Evolutionary conservation across 805 yeast species (phyloP).

Genomic region (Yamadazyma scolyti): DNA sequence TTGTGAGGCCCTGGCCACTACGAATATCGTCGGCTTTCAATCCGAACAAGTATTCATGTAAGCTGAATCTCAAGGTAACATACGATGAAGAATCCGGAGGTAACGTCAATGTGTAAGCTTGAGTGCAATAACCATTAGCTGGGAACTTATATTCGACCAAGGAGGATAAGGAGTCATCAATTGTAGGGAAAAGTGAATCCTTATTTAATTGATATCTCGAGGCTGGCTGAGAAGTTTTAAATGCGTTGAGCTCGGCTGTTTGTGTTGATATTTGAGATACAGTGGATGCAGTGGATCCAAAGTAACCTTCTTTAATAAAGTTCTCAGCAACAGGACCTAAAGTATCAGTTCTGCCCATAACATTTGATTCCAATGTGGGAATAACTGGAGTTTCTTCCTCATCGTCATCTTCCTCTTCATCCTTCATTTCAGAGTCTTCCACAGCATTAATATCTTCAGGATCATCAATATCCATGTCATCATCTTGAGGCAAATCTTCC

Average conservation of each 20-base stretch:
- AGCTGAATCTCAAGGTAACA: slow-evolving; percentile 29
- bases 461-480: slow-evolving; percentile 7
- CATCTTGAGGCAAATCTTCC: slow-evolving; percentile 11
- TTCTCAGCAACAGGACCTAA: slow-evolving; percentile 25
- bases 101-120: slow-evolving; percentile 33
- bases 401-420: slow-evolving; percentile 5
- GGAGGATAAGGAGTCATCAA: slow-evolving; percentile 21
- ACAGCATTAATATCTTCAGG: slow-evolving; percentile 12
- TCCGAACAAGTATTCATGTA: slow-evolving; percentile 30
- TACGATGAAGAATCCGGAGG: slow-evolving; percentile 35
- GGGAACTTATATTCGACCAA: slow-evolving; percentile 37
- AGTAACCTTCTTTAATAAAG: slow-evolving; percentile 32
- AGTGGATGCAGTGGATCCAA: slow-evolving; percentile 25
- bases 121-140: slow-evolving; percentile 36
- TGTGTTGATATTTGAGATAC: slow-evolving; percentile 8
- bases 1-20: slow-evolving; percentile 28
- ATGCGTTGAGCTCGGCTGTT: slow-evolving; percentile 9
- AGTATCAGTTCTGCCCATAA: slow-evolving; percentile 27
- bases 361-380: slow-evolving; percentile 13
- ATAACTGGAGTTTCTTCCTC: slow-evolving; percentile 5
- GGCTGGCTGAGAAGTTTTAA: slow-evolving; percentile 11
- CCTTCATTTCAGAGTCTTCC: slow-evolving; percentile 8
- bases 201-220: slow-evolving; percentile 23
- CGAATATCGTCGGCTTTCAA: slow-evolving; percentile 29
- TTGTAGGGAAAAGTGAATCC: slow-evolving; percentile 28